These are phyloP conservation scores for Claviceps africana DNA, from an alignment of 2,329 filamentous ascomycete genomes.

Conservation along the genomic window DNA sequence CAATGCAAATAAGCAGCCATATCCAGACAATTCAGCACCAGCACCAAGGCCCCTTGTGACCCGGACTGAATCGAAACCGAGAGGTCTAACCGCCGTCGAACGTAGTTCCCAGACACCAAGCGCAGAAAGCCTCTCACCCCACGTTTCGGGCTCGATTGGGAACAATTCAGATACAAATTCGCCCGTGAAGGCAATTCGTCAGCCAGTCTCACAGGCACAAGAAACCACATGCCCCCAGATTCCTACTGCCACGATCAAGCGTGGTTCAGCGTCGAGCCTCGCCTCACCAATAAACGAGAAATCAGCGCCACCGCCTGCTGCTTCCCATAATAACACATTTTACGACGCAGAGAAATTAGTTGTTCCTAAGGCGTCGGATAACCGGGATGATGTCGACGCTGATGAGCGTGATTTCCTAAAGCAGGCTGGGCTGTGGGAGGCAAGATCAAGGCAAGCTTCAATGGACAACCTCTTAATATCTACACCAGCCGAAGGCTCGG, in stretches of 20 bases:
- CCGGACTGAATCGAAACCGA: slow-evolving; percentile 16
- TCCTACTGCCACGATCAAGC: slow-evolving; percentile 13
- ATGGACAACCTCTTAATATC: slow-evolving; percentile 21
- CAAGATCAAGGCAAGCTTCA: slow-evolving; percentile 16
- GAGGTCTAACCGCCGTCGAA: slow-evolving; percentile 13
- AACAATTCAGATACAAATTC: slow-evolving; percentile 12
- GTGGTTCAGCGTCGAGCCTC: slow-evolving; percentile 20
- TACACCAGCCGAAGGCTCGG: slow-evolving; percentile 19
- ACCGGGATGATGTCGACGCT: slow-evolving; percentile 42
- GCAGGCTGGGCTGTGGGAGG: slow-evolving; percentile 50
- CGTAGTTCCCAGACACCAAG: slow-evolving; percentile 14
- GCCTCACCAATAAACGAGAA: slow-evolving; percentile 15
- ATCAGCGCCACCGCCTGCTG: slow-evolving; percentile 10
- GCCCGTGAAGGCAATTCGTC: slow-evolving; percentile 14
- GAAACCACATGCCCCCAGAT: slow-evolving; percentile 10
- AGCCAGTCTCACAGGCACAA: slow-evolving; percentile 16
- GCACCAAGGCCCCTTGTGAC: slow-evolving; percentile 11
- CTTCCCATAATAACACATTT: slow-evolving; percentile 9
- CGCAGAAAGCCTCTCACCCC: slow-evolving; percentile 11
- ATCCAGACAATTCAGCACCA: slow-evolving; percentile 10
- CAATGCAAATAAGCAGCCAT: background rate
- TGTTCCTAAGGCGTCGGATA: slow-evolving; percentile 9
- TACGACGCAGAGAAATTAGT: slow-evolving; percentile 11
- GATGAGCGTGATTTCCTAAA: slow-evolving; percentile 54
- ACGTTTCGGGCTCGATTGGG: slow-evolving; percentile 10